Evolutionary conservation across 1,284 basidiomycete species (phyloP), one percentile per base, ranked within the genome.

Genomic region (Melampsora larici-populina): DNA sequence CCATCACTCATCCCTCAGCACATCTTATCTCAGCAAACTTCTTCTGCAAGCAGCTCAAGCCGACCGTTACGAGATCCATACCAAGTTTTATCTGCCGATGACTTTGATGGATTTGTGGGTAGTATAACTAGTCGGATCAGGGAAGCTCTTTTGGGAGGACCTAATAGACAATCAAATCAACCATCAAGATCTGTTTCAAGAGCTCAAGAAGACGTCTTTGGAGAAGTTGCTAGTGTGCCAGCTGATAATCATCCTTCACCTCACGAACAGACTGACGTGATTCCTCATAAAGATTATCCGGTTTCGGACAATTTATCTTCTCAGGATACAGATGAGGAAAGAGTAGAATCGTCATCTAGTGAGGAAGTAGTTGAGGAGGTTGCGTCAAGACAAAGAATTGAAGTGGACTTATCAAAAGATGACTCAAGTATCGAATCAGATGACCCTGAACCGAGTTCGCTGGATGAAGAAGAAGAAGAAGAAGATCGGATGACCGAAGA

Each of bases 1-100:
- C 67, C 48, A 29, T 77, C 74, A 9, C 74, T 77, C n/a, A 63
- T 77, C 66, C 74, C 74, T 48, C 74, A 77, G 58, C 74, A 77
- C 17, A 58, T 77, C n/a, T 40, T 77, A 26, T 68, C 67, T 26
- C 62, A 65, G 9, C 48, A 43, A 58, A 69, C 74, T 21, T 66
- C 74, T 11, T 77, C 74, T 43, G 49, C 73, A 11, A 55, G 9
- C 24, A 65, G 66, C 18, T 66, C 68, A n/a, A 77, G 51, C 48
- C 74, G 74, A 29, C 65, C 74, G n/a, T 58, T 58, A 46, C 40
- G 67, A 51, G 58, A 77, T 51, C 74, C 74, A 26, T 77, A 63
- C 66, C 67, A 77, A 46, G 66, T 55, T n/a, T 77, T 77, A 31
- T 68, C 74, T 33, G 74, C 74, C 31, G 18, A 64, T 3, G 74